Evolutionary conservation across 495 filamentous ascomycete species (phyloP), one percentile per base, ranked within the genome.

Genomic region (Penicillium roqueforti): DNA sequence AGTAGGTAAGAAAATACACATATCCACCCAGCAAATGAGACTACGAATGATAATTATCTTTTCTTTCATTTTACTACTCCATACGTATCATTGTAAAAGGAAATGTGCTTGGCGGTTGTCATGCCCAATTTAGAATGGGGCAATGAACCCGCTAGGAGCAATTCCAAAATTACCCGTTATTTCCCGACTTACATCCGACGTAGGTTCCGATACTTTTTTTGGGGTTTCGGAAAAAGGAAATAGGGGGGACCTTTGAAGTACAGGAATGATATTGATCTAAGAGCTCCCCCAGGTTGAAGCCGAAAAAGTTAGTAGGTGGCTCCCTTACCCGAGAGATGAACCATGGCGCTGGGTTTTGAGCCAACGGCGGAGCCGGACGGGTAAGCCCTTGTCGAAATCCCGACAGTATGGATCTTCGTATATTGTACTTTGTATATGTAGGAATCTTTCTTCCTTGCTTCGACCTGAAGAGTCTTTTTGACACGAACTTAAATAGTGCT

Each of bases 341-440:
- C 72, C 72, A 68, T 71, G 69, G 70, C 61, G 63, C 68, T 70
- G 72, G 72, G 69, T 61, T 71, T 53, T 31, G 54, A 45, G 41
- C 56, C 56, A 61, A 68, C 62, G 55, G 54, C 48, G 47, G 47
- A 25, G 32, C 57, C 57, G 45, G 53, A 44, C 47, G 51, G 50
- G 46, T 40, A 26, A 43, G 19, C 57, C 53, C 55, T 60, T 60
- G 54, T 50, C 50, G 59, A 65, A 37, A 50, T 50, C 69, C 71
- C 69, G 66, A 61, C 57, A 45, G 53, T 44, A 18, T 69, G 69
- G 71, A 58, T 63, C 53, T 49, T 54, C 22, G 45, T 45, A 53
- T 47, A 29, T 11, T 51, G 31, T 40, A 40, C 55, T 28, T 46
- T 47, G 19, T 42, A 25, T 2, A 42, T 18, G n/a, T 1, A 42